A percentile compares a stretch with the other conserved stretches of the same genome.
These are phyloP conservation scores for Cucurbita maxima DNA, from an alignment of 306 rosid genomes.

Conservation along the genomic window DNA sequence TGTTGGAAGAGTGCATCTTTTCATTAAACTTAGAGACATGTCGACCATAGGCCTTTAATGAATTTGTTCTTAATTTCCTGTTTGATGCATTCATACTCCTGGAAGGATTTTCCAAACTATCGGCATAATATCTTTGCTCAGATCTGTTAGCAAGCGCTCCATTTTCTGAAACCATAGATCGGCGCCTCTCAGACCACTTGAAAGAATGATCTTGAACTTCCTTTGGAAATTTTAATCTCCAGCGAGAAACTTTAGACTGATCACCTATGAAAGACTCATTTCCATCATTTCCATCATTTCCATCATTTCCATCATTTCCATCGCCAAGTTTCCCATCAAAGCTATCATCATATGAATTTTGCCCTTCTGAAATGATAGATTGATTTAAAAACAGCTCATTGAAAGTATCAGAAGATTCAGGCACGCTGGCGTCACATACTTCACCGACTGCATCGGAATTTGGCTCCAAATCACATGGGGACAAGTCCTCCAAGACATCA, in stretches of 20 bases:
- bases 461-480: constrained; percentile 42
- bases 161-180: constrained; percentile 40
- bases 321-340: constrained; percentile 33
- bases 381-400: constrained; percentile 38
- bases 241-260: constrained; percentile 41
- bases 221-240: constrained; percentile 42
- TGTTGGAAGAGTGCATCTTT: constrained; percentile 44
- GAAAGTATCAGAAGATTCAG: constrained; percentile 41
- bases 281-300: constrained; percentile 38
- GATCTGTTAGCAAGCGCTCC: constrained; percentile 30
- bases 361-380: constrained; percentile 22
- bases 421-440: constrained; percentile 34
- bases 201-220: constrained; percentile 55
- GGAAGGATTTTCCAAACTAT: constrained; percentile 39
- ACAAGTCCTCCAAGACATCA: constrained; percentile 46
- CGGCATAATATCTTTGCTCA: constrained; percentile 49
- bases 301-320: constrained; percentile 29
- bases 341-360: constrained; percentile 28
- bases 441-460: constrained; percentile 34
- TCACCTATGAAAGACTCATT: constrained; percentile 37
- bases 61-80: constrained; percentile 45
- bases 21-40: constrained; percentile 53
- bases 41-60: constrained; percentile 48
- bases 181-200: constrained; percentile 72
- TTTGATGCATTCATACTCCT: constrained; percentile 30